Evolutionary conservation across 352 stramenopile species (phyloP), one percentile per base, ranked within the genome.

Genomic region (Thalassiosira delicatula): DNA sequence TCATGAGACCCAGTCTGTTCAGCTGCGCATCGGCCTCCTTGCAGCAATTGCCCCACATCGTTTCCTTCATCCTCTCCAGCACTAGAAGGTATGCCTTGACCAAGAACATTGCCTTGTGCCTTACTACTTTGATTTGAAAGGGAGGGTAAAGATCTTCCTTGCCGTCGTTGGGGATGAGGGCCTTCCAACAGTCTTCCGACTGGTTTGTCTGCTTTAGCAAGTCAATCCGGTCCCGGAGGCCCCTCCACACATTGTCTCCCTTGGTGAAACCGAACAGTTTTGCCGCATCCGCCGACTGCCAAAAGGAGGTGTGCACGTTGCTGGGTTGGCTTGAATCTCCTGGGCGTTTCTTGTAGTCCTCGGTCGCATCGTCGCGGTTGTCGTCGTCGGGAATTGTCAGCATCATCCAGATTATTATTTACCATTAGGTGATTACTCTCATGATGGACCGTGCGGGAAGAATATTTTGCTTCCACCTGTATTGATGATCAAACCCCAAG

Each of bases 181-280:
- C 23, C n/a, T 69, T 77, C 44, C 53, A 77, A 14, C 69, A 37
- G 46, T 77, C 56, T 5, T 29, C 35, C n/a, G 23, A 21, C 33
- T 77, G 40, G n/a, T 77, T 77, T 3, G 29, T 57, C 17, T 77
- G 19, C 56, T 29, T 69, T 7, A 77, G 29, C 35, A 77, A 61
- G 25, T 57, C 35, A 68, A 77, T 69, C 27, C 69, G 69, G 14
- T 69, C 42, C 27, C 59, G 54, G n/a, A 77, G 40, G 3, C 56
- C 56, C n/a, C 69, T 51, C 1, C 60, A 23, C 21, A 77, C 44
- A 69, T 77, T 29, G 33, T 60, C 37, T n/a, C 69, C 56, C 5
- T 49, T 1, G 2, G 46, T 21, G 51, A 77, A 77, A 19, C 69
- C 69, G 61, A 77, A 77, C 21, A 69, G 25, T 3, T 69, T 77